Base-by-base conservation (phyloP, 176 grass and related monocot genomes). In the bread wheat (Triticum aestivum) region DNA sequence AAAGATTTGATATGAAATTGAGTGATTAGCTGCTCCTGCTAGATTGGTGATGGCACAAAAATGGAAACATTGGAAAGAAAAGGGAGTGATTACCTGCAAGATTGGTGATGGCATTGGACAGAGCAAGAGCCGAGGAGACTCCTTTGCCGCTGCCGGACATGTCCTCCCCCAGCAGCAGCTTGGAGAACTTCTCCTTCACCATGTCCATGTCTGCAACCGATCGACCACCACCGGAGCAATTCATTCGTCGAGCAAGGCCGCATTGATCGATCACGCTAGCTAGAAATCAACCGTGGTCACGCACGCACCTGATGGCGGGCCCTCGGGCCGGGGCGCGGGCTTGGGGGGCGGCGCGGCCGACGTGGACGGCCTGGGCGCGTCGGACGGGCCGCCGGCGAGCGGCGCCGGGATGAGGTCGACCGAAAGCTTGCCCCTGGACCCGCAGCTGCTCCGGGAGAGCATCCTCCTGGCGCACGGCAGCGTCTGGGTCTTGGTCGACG, bases 91-190 rank as follows among this genome's bases (percentile, higher is more conserved):
- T 84, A 90, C 94, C 94, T 24, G 94, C 92, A 69, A 97, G 94
- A 85, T 97, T 97, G 26, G 94, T 94, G 68, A 97, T 90, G 80
- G 94, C 92, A 29, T 97, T 97, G 85, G 94, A 97, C 6, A 97
- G 80, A 66, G 94, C 89, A 6, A 94, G 87, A 90, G 94, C 94
- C 61, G 94, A 93, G 77, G 90, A 92, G 14, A 94, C 89, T 69
- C 94, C 94, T 82, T 97, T 97, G 54, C 94, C 92, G 15, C 80
- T 90, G 79, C 94, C 94, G 39, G 94, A 97, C 94, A 97, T 97
- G 75, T 97, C 94, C 90, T 97, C 94, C 20, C 94, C 91, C 11
- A 97, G 88, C 67, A 97, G 82, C 65, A 97, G 88, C 85, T 94
- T 94, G 9, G 94, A 79, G 78, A 97, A 97, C 85, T 88, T 94